A percentile compares a stretch with the other conserved stretches of the same genome.
These are phyloP conservation scores for Trichosanthes truncata DNA, from an alignment of 306 rosid species.

Conservation along the genomic window DNA sequence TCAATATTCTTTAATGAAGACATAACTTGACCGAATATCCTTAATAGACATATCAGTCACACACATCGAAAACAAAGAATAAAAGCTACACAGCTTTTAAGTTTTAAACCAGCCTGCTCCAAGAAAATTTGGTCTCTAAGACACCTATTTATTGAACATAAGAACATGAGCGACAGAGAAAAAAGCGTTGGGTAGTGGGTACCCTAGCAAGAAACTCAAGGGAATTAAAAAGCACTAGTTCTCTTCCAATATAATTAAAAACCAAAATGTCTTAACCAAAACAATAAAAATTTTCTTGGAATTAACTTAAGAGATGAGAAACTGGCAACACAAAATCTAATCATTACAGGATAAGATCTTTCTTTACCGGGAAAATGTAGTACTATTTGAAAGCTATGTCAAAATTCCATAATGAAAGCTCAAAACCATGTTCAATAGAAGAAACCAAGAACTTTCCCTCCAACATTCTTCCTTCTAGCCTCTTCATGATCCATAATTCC, in stretches of 20 bases:
- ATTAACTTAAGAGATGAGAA: not conserved
- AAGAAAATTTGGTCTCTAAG: not conserved
- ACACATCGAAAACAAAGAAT: not conserved
- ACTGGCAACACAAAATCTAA: constrained; percentile 7
- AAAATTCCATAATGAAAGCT: constrained; percentile 5
- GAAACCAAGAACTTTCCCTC: constrained; percentile 16
- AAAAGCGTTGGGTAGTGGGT: not conserved
- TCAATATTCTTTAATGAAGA: no score
- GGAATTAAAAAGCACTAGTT: not conserved
- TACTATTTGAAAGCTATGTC: not conserved
- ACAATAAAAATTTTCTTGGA: not conserved
- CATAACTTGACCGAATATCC: no score
- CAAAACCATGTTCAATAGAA: constrained; percentile 11
- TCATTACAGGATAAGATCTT: not conserved
- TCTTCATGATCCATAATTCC: constrained; percentile 19
- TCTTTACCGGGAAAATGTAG: constrained; percentile 6
- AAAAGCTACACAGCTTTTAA: not conserved
- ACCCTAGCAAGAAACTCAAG: not conserved
- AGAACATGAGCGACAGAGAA: not conserved
- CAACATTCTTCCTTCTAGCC: constrained; percentile 17
- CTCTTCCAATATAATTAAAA: constrained; percentile 3
- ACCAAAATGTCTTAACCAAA: constrained; percentile 1
- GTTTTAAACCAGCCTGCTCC: not conserved
- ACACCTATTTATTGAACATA: not conserved
- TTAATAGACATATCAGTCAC: not conserved